Percentiles rank a stretch among this genome's conserved stretches.
Evolutionary conservation across 371 early-diverging fungal genomes (phyloP).

Genomic region (Rhizopus delemar): DNA sequence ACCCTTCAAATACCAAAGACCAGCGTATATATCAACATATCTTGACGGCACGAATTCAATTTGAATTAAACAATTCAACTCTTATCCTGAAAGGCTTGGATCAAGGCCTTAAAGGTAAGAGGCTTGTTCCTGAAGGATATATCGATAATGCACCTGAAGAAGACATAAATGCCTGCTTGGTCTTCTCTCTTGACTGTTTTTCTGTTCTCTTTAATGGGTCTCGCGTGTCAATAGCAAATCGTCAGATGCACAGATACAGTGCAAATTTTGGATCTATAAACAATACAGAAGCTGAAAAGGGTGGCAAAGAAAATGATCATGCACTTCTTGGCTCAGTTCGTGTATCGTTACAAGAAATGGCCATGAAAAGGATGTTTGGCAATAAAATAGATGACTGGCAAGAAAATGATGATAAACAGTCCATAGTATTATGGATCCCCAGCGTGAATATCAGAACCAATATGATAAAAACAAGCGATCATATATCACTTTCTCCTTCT

Average conservation of each 20-base stretch:
- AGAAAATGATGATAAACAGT: constrained; percentile 9
- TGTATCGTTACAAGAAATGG: constrained; percentile 17
- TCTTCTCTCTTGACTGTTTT: constrained; percentile 15
- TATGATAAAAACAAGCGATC: background rate
- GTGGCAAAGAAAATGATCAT: constrained; percentile 3
- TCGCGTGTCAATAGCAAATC: constrained; percentile 12
- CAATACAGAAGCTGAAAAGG: constrained; percentile 1
- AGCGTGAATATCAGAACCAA: constrained; percentile 27
- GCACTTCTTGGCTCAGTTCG: constrained; percentile 15
- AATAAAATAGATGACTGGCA: constrained; percentile 3
- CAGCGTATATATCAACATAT: background rate
- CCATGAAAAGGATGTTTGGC: constrained; percentile 18
- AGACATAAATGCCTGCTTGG: constrained; percentile 20
- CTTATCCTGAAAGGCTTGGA: constrained; percentile 33
- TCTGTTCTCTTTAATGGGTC: constrained; percentile 31
- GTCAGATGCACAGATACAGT: constrained; percentile 4
- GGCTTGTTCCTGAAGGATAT: constrained; percentile 29
- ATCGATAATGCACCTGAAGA: constrained; percentile 44
- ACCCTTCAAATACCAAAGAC: background rate
- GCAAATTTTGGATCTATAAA: constrained; percentile 3
- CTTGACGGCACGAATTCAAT: background rate
- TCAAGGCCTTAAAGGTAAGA: constrained; percentile 30
- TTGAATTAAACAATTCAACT: constrained; percentile 3
- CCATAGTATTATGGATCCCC: constrained; percentile 39
- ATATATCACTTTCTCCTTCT: constrained; percentile 13